phyloP scores from a whole-genome alignment of 305 asterid species.

The Salvia sclarea region DNA sequence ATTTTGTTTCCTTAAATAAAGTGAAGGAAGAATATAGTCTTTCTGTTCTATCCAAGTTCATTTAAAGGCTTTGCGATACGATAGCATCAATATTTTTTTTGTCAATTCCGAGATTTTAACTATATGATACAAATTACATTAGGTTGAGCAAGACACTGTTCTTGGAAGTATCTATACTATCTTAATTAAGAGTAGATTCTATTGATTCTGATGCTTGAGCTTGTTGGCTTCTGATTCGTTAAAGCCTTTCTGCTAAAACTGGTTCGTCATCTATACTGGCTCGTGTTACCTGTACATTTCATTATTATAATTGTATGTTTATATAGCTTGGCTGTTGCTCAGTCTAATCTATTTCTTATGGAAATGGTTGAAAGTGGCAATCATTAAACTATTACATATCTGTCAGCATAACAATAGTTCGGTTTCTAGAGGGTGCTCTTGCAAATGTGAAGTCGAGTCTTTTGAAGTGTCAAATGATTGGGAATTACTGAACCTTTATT shows the following conservation, averaged over 20 bases:
- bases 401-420: constrained; percentile 33
- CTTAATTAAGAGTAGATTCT: background rate
- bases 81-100: background rate
- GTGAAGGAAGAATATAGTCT: background rate
- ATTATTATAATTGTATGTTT: constrained; percentile 29
- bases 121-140: background rate
- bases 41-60: constrained; percentile 18
- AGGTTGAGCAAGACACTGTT: background rate
- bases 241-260: constrained; percentile 28
- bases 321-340: constrained; percentile 43
- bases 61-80: background rate
- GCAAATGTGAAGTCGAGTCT: constrained; percentile 37
- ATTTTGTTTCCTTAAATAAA: constrained; percentile 3
- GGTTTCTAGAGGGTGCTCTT: constrained; percentile 36
- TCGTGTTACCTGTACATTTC: constrained; percentile 44
- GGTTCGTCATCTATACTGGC: constrained; percentile 36
- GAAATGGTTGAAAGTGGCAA: constrained; percentile 42
- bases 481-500: constrained; percentile 28
- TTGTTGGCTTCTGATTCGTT: constrained; percentile 33
- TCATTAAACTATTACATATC: constrained; percentile 35
- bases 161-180: background rate
- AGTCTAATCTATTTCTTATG: constrained; percentile 40
- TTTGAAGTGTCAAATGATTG: constrained; percentile 42
- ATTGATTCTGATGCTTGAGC: constrained; percentile 13
- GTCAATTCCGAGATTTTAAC: background rate